These are phyloP conservation scores for Spatholobus suberectus DNA, from an alignment of 306 rosid genomes.

Conservation along the genomic window DNA sequence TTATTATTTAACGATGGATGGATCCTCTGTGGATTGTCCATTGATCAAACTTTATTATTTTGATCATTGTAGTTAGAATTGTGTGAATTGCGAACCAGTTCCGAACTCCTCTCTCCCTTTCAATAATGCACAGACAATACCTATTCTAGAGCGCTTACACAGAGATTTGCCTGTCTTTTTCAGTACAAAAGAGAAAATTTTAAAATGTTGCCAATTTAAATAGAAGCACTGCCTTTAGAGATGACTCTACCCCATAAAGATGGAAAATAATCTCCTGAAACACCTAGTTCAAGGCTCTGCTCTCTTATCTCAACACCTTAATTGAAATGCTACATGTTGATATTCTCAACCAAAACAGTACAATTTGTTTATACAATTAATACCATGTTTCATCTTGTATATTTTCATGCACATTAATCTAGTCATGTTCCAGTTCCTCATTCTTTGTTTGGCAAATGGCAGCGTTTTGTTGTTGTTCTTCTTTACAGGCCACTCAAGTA, in stretches of 20 bases:
- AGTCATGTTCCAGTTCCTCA: background rate
- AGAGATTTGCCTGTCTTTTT: background rate
- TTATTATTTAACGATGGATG: too few relatives aligned
- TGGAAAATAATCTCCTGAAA: slow-evolving; percentile 10
- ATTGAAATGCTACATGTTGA: background rate
- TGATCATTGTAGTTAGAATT: background rate
- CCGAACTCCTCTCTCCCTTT: background rate
- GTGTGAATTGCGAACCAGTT: background rate
- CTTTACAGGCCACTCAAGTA: slow-evolving; percentile 14
- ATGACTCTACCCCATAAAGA: background rate
- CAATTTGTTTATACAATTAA: background rate
- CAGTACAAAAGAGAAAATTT: background rate
- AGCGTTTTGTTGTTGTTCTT: slow-evolving; percentile 6
- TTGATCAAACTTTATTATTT: slow-evolving; percentile 17
- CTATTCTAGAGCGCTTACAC: background rate
- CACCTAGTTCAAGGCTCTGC: background rate
- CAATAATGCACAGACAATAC: slow-evolving; percentile 9
- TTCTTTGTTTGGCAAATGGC: slow-evolving; percentile 2
- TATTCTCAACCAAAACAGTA: slow-evolving; percentile 22
- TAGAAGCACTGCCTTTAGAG: background rate
- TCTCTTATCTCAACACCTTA: background rate
- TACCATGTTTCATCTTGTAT: background rate
- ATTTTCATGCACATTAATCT: background rate
- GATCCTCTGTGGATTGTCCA: slow-evolving; percentile 12
- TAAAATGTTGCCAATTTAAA: too few relatives aligned